Base-by-base conservation (phyloP, 305 asterid genomes). In the Solanum aculeatissimum region DNA sequence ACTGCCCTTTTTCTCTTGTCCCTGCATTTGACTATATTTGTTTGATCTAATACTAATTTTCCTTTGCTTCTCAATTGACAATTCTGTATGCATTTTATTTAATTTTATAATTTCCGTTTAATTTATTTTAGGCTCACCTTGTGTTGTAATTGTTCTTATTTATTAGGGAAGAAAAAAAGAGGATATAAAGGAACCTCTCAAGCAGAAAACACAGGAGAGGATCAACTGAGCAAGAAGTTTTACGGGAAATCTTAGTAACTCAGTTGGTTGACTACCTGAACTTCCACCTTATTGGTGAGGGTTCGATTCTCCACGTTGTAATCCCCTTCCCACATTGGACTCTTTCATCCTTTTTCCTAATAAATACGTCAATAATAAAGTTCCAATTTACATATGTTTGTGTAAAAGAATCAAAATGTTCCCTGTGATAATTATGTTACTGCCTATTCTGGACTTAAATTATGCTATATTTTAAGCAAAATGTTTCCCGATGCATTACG, bases 121-220 rank as follows among this genome's bases (percentile, higher is more conserved):
- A 11, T 60, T 11, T 62, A 25, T 62, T 25, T 62, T 62, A 62
- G 27, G 19, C 58, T 74, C 2, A 74, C 60, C 81, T 15, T 45
- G 42, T 23, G 42, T 40, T 88, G 83, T 84, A 83, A 11, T 88
- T 88, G 87, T 83, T 85, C 85, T 74, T 92, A 90, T 51, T 92
- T 92, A 90, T 51, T 92, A 92, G 94, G 95, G 86, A 92, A 89
- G 92, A 69, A 93, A 63, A 93, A 63, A 6, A 89, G 89, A 63
- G 91, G 91, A 53, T 87, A 90, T 90, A 92, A 91, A 84, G 90
- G 80, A 86, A 68, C 89, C 71, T 53, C 75, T 74, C 86, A 84
- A 65, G 43, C 83, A 29, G 86, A 81, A 25, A 63, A 55, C 55
- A 29, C 63, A 18, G 62, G 82, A 63, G 84, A 70, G 51, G 43